Conservation (phyloP, 768 basidiomycete genomes). For the Rhizopogon rudus region DNA sequence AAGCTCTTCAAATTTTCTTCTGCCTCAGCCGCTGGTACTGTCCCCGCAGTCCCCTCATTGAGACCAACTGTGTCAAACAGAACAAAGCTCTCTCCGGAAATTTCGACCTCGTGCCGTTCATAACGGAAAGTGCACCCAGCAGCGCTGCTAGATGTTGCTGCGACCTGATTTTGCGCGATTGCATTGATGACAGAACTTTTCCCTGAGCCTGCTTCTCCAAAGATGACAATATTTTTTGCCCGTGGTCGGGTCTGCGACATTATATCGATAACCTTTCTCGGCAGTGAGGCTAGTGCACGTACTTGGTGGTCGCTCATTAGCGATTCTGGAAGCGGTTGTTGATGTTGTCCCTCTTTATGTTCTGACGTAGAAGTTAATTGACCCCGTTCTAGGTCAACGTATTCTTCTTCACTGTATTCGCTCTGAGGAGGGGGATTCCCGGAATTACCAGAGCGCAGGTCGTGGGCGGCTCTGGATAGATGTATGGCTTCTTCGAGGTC, state of each 20-base stretch:
- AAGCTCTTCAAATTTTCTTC: slow-evolving; percentile 15
- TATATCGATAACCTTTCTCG: not conserved
- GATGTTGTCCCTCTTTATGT: no score
- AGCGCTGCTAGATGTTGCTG: slow-evolving; percentile 7
- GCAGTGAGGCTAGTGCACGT: not conserved
- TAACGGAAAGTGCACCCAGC: slow-evolving; percentile 14
- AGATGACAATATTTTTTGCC: slow-evolving; percentile 13
- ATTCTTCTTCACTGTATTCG: no score
- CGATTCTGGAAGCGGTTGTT: not conserved
- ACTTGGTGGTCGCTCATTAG: not conserved
- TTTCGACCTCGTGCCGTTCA: not conserved
- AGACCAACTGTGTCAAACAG: slow-evolving; percentile 37
- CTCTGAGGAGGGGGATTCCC: no score
- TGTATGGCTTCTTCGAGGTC: slow-evolving; percentile 24
- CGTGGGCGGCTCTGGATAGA: slow-evolving; percentile 16
- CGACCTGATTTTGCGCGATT: slow-evolving; percentile 8
- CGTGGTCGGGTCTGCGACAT: not conserved
- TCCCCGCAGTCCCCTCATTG: slow-evolving; percentile 19
- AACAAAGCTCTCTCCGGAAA: not conserved
- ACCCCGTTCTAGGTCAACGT: no score
- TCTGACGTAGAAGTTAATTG: no score
- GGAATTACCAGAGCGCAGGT: slow-evolving; percentile 5
- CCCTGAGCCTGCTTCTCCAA: slow-evolving; percentile 19
- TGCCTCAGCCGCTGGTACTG: slow-evolving; percentile 7
- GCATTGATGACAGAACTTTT: slow-evolving; percentile 25